phyloP scores from a whole-genome alignment of 23 red algal genomes.

The Gracilaria gracilis region DNA sequence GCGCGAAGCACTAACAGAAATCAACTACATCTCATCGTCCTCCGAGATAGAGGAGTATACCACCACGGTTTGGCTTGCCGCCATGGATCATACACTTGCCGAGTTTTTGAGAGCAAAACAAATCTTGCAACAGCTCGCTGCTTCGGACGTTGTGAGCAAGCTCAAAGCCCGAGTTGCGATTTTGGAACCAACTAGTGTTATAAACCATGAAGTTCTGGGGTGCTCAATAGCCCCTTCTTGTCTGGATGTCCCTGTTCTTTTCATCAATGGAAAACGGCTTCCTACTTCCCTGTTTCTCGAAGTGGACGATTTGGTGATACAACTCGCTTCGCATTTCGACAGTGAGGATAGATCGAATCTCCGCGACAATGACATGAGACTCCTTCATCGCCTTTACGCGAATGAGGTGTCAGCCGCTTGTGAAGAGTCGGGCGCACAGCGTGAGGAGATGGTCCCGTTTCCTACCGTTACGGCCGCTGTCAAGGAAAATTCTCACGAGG shows the following conservation, averaged over 20 bases:
- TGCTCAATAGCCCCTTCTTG: not conserved
- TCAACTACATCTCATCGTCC: not conserved
- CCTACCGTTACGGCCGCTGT: not conserved
- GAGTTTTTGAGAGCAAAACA: slow-evolving; percentile 17
- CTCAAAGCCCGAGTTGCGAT: slow-evolving; percentile 45
- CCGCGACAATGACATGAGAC: not conserved
- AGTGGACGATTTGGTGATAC: slow-evolving; percentile 40
- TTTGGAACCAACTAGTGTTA: slow-evolving; percentile 1
- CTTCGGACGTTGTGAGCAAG: slow-evolving; percentile 20
- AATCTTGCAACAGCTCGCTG: slow-evolving; percentile 16
- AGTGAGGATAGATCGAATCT: not conserved
- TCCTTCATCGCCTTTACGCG: slow-evolving; percentile 20
- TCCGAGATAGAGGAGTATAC: not conserved
- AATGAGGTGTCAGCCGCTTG: slow-evolving; percentile 17
- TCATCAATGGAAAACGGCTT: slow-evolving; percentile 50
- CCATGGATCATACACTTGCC: not conserved
- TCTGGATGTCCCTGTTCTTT: slow-evolving; percentile 8
- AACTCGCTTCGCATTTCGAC: slow-evolving; percentile 40
- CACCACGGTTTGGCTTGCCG: slow-evolving; percentile 59
- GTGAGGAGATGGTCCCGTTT: slow-evolving; percentile 7
- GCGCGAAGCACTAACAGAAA: not conserved
- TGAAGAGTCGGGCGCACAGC: not conserved
- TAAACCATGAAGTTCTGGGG: slow-evolving; percentile 35
- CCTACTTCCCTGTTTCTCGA: not conserved
- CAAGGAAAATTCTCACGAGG: not conserved